Evolutionary conservation across 2,329 filamentous ascomycete genomes (phyloP).

Genomic region (Curvularia hawaiiensis): DNA sequence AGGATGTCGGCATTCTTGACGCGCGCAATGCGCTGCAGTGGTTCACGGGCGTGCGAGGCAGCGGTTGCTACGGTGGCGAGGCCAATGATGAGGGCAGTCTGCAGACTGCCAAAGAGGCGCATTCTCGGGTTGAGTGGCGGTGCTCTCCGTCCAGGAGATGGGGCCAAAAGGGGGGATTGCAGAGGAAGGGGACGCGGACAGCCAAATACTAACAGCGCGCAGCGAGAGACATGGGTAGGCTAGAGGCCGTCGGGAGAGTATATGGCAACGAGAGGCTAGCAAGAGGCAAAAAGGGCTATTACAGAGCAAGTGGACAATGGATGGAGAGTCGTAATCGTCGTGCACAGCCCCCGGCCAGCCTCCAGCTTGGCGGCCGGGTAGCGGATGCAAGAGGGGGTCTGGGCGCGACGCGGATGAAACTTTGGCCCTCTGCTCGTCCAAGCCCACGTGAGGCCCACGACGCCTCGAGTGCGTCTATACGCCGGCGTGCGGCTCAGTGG

Average conservation of each 20-base stretch:
- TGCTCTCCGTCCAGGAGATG: slow-evolving; percentile 31
- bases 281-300: slow-evolving; percentile 16
- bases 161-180: slow-evolving; percentile 13
- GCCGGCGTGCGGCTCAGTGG: background rate
- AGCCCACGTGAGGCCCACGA: background rate
- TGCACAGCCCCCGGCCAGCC: slow-evolving; percentile 26
- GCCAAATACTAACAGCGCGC: slow-evolving; percentile 18
- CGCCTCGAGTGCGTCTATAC: background rate
- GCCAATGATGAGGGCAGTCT: slow-evolving; percentile 27
- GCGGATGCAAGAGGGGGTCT: slow-evolving; percentile 21
- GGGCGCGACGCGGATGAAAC: slow-evolving; percentile 31
- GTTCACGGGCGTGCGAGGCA: slow-evolving; percentile 62
- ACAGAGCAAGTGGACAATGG: slow-evolving; percentile 13
- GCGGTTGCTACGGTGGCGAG: slow-evolving; percentile 34
- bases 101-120: slow-evolving; percentile 33
- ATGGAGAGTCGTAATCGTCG: slow-evolving; percentile 28
- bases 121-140: slow-evolving; percentile 32
- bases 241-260: slow-evolving; percentile 11
- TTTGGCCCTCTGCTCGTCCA: slow-evolving; percentile 3
- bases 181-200: background rate
- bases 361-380: slow-evolving; percentile 21
- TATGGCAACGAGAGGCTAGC: slow-evolving; percentile 9
- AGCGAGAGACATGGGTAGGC: slow-evolving; percentile 42
- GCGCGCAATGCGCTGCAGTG: slow-evolving; percentile 73
- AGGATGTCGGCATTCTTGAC: slow-evolving; percentile 78